Percentiles rank a stretch among this genome's conserved stretches.
Evolutionary conservation across 768 basidiomycete genomes (phyloP).

Genomic region (Amanita rubescens): DNA sequence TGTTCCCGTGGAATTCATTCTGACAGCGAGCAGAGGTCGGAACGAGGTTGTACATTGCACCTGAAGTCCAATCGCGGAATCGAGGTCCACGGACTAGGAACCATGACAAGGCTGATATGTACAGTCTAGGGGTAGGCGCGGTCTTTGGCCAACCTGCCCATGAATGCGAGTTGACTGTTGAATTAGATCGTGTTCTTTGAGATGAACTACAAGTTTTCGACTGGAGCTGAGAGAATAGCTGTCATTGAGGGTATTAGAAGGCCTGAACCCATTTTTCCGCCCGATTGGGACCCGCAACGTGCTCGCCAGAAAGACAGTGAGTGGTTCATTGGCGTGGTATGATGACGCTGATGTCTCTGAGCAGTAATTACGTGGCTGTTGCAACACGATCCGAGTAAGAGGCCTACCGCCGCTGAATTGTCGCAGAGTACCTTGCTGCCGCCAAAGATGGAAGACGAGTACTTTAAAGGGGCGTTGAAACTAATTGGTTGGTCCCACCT

Average conservation of each 20-base stretch:
- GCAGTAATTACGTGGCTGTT: slow-evolving; percentile 79
- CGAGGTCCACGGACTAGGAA: slow-evolving; percentile 50
- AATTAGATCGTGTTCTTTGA: slow-evolving; percentile 91
- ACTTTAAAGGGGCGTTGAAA: slow-evolving; percentile 71
- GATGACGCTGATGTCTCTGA: background rate
- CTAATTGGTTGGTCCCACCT: slow-evolving; percentile 70
- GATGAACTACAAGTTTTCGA: slow-evolving; percentile 85
- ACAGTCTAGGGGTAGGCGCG: slow-evolving; percentile 75
- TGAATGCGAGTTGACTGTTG: background rate
- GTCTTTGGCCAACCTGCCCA: background rate
- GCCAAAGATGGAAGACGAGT: slow-evolving; percentile 72
- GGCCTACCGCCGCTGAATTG: slow-evolving; percentile 79
- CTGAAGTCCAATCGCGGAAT: slow-evolving; percentile 69
- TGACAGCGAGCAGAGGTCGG: slow-evolving; percentile 58
- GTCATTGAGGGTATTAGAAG: slow-evolving; percentile 76
- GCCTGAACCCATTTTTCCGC: slow-evolving; percentile 70
- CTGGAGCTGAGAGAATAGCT: slow-evolving; percentile 74
- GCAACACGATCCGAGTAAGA: slow-evolving; percentile 68
- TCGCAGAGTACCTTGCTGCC: slow-evolving; percentile 76
- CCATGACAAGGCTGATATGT: slow-evolving; percentile 89
- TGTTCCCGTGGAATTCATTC: background rate
- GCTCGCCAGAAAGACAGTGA: slow-evolving; percentile 62
- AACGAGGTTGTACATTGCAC: slow-evolving; percentile 87
- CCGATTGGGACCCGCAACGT: slow-evolving; percentile 57
- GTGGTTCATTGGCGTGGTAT: slow-evolving; percentile 18